Conservation (phyloP, 163 green algal species). For the Smithsoniella earleae region DNA sequence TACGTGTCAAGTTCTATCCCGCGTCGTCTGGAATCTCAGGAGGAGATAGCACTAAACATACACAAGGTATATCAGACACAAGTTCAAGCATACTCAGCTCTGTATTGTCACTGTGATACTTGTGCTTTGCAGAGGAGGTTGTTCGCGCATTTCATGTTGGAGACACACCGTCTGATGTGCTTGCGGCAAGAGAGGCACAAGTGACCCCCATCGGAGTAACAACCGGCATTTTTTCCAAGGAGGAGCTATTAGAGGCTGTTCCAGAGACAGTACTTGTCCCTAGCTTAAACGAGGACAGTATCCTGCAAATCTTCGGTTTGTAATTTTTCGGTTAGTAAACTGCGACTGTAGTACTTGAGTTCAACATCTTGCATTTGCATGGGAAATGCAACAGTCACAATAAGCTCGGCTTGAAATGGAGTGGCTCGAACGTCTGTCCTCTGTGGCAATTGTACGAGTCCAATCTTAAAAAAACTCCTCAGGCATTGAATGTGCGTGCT, state of each 20-base stretch:
- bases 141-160: conserved; percentile 59
- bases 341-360: background rate
- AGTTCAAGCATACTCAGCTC: too few species aligned
- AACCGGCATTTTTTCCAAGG: conserved; percentile 59
- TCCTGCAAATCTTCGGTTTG: background rate
- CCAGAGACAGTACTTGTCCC: background rate
- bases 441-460: too few species aligned
- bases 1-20: too few species aligned
- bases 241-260: conserved; percentile 38
- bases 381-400: background rate
- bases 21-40: too few species aligned
- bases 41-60: too few species aligned
- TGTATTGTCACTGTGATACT: background rate
- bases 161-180: conserved; percentile 66
- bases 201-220: conserved; percentile 53
- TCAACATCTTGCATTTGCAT: background rate
- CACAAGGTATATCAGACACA: too few species aligned
- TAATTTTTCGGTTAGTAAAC: too few species aligned
- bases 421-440: too few species aligned
- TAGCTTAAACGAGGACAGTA: background rate
- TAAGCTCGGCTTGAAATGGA: too few species aligned
- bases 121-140: conserved; percentile 29
- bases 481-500: too few species aligned
- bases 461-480: too few species aligned
- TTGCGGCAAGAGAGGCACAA: conserved; percentile 49